A percentile compares a stretch with the other conserved stretches of the same genome.
These are phyloP conservation scores for Macrocybe gigantea DNA, from an alignment of 768 basidiomycete species.

Conservation along the genomic window DNA sequence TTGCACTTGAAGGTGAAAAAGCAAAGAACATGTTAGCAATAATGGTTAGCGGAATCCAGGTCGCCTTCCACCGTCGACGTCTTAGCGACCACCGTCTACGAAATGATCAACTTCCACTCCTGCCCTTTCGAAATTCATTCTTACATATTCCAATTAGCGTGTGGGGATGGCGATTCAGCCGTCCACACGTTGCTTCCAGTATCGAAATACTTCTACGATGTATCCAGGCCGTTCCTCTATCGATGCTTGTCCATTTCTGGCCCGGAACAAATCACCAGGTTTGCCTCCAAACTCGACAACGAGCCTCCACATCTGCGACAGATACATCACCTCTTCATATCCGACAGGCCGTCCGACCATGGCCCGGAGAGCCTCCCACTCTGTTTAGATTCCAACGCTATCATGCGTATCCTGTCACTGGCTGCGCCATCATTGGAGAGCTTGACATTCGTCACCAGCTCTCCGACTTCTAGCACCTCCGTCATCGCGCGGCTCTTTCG, in stretches of 20 bases:
- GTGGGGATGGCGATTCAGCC: constrained; percentile 31
- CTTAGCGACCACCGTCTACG: too few species aligned
- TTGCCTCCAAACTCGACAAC: constrained; percentile 23
- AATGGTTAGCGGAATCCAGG: too few species aligned
- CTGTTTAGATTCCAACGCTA: constrained; percentile 8
- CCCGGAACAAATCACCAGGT: constrained; percentile 15
- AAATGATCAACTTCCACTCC: constrained; percentile 20
- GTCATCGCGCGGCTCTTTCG: constrained; percentile 38
- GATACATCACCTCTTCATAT: constrained; percentile 40
- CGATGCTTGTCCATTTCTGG: constrained; percentile 31
- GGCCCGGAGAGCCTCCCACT: constrained; percentile 5
- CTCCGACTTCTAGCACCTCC: constrained; percentile 28
- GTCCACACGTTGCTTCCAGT: constrained; percentile 30
- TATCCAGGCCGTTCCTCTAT: constrained; percentile 33
- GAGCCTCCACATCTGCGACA: constrained; percentile 30
- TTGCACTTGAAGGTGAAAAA: too few species aligned
- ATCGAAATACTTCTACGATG: constrained; percentile 32
- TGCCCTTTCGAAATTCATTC: constrained; percentile 40
- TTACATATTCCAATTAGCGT: constrained; percentile 37
- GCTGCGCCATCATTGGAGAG: constrained; percentile 36
- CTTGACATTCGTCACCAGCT: constrained; percentile 29
- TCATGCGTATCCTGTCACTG: constrained; percentile 28
- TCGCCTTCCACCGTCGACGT: too few species aligned
- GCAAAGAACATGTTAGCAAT: too few species aligned
- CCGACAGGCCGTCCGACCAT: constrained; percentile 18